Evolutionary conservation across 1,284 basidiomycete genomes (phyloP), one percentile per base, ranked within the genome.

Genomic region (Meira nashicola): DNA sequence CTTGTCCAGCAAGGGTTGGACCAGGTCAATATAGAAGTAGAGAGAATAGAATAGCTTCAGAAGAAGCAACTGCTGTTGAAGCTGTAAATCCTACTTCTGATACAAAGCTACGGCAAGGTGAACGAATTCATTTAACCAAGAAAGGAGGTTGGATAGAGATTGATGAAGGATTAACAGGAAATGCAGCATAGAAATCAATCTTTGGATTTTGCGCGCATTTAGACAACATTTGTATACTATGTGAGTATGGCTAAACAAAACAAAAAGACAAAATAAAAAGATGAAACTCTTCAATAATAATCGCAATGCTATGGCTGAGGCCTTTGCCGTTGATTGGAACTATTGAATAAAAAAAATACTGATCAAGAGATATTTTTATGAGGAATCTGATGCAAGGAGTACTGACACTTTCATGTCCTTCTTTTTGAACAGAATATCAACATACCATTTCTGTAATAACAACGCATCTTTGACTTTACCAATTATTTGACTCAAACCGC

Each of bases 221-320:
- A 33, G 28, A 33, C 3, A 3, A 33, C 28, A 33, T 4, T 33
- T 33, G 28, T 33, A 33, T 33, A 33, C 28, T 33, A 33, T 33
- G 28, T 33, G 28, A 33, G 28, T 33, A 33, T 8, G 28, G 28
- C 8, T n/a, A n/a, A n/a, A n/a, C n/a, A n/a, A n/a, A n/a, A n/a
- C n/a, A n/a, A n/a, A n/a, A n/a, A n/a, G 28, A 8, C 28, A 4
- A 33, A 33, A 33, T 43, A n/a, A 21, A 21, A 48, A 8, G 46
- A 48, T 48, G 46, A 48, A 23, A 48, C 46, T 21, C 14, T 21
- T 21, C 14, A 15, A 38, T 17, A 39, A 28, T 23, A 53, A 53
- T 53, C 50, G 50, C 50, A 53, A 53, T 53, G 50, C 50, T 53
- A 53, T 53, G 50, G 50, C 50, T 53, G 50, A n/a, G 37, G 50